A percentile compares a stretch with the other conserved stretches of the same genome.
Evolutionary conservation across 169 alveolate species (phyloP).

Genomic region (Miamiensis avidus): DNA sequence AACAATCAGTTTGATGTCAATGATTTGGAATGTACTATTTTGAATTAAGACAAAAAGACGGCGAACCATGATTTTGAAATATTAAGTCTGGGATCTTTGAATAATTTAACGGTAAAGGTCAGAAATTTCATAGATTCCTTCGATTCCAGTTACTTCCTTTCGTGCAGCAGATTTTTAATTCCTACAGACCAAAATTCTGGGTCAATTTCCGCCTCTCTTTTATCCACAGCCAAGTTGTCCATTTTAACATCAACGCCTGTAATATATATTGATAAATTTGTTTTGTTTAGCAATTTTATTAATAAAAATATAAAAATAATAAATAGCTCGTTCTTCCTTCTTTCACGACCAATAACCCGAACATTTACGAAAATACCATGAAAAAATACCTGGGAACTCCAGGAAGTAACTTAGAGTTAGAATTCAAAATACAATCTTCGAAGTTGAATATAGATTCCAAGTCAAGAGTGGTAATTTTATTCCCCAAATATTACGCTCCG

Average conservation of each 20-base stretch:
- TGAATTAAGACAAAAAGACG: too few species aligned
- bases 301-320: too few species aligned
- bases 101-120: background rate
- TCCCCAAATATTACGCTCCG: background rate
- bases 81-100: background rate
- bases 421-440: background rate
- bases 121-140: background rate
- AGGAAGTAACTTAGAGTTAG: background rate
- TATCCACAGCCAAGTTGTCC: background rate
- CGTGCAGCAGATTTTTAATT: background rate
- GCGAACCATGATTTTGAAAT: background rate
- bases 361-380: background rate
- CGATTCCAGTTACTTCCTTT: background rate
- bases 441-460: background rate
- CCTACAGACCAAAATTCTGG: background rate
- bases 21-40: background rate
- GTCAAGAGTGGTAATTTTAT: background rate
- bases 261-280: too few species aligned
- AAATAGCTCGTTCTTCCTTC: background rate
- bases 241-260: background rate
- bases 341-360: background rate
- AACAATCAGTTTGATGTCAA: background rate
- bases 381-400: background rate
- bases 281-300: too few species aligned
- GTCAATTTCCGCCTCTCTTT: background rate